These are phyloP conservation scores for Fusarium circinatum DNA, from an alignment of 2,329 filamentous ascomycete species.

Conservation along the genomic window DNA sequence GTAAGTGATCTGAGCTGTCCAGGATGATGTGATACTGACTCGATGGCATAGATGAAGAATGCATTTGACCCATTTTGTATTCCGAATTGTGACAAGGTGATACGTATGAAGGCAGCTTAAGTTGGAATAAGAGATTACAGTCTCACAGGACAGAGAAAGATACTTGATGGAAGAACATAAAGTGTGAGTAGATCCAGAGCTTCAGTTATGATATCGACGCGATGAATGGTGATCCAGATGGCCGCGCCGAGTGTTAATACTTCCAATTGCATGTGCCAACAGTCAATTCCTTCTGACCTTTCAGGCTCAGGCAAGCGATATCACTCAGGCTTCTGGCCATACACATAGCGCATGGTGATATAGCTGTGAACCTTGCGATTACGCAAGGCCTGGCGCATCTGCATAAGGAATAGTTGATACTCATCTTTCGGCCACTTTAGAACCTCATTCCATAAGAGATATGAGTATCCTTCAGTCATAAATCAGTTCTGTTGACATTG, in stretches of 20 bases:
- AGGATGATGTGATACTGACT: not conserved
- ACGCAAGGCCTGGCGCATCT: too few species aligned
- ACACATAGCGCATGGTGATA: too few species aligned
- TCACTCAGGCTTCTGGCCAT: too few species aligned
- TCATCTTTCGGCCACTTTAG: too few species aligned
- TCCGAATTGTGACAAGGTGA: slow-evolving; percentile 51
- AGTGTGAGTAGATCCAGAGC: not conserved
- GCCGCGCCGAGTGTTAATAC: fast-evolving
- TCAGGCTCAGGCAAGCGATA: fast-evolving
- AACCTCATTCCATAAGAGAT: too few species aligned
- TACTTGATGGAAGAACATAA: fast-evolving
- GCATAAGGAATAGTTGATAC: too few species aligned
- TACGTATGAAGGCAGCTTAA: slow-evolving; percentile 9
- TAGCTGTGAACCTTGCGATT: too few species aligned
- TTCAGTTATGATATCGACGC: fast-evolving
- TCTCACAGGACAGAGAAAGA: too few species aligned
- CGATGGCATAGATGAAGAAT: slow-evolving; percentile 58
- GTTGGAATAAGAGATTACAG: too few species aligned
- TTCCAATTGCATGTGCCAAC: too few species aligned
- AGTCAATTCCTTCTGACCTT: fast-evolving
- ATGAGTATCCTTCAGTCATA: fast-evolving
- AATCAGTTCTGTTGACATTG: too few species aligned
- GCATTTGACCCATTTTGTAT: slow-evolving; percentile 67
- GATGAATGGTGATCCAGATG: fast-evolving
- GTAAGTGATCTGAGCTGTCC: not conserved